Conservation (phyloP, 1,284 basidiomycete genomes). For the Phylloboletellus chloephorus region DNA sequence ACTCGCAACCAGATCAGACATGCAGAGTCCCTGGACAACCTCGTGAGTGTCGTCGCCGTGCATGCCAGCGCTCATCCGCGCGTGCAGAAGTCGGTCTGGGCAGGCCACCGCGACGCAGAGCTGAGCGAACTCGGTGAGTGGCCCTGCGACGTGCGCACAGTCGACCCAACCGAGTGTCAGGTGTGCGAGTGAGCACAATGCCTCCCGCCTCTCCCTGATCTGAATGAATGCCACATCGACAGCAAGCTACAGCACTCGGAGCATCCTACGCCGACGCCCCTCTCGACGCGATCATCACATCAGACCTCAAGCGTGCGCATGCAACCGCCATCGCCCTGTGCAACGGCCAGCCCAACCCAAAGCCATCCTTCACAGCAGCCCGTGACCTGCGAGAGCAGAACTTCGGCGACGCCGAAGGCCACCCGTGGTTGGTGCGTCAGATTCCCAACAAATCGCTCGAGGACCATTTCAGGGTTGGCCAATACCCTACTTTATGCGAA, state of each 20-base stretch:
- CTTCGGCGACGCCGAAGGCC: conserved; percentile 74
- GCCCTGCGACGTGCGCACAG: neutral
- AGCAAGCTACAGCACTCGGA: conserved; percentile 84
- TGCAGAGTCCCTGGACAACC: conserved; percentile 72
- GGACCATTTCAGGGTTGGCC: conserved; percentile 47
- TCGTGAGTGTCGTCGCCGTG: conserved; percentile 35
- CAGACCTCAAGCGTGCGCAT: conserved; percentile 73
- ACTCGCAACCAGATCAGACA: conserved; percentile 56
- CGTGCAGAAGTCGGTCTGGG: conserved; percentile 58
- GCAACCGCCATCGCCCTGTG: conserved; percentile 64
- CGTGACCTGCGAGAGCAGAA: conserved; percentile 57
- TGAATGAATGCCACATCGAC: conserved; percentile 6
- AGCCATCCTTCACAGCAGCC: conserved; percentile 51
- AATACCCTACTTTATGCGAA: conserved; percentile 46
- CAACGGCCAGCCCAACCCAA: conserved; percentile 44
- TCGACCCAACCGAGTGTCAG: conserved; percentile 33
- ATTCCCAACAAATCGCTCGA: conserved; percentile 37
- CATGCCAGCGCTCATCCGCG: neutral
- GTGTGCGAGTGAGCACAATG: conserved; percentile 52
- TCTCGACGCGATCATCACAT: conserved; percentile 72
- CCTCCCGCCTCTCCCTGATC: conserved; percentile 1
- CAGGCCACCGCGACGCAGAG: conserved; percentile 80
- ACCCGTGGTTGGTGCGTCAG: conserved; percentile 38
- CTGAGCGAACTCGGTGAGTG: conserved; percentile 75
- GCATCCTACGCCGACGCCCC: conserved; percentile 51